A percentile compares a stretch with the other conserved stretches of the same genome.
These are phyloP conservation scores for Alternaria sp. DNA, from an alignment of 2,329 filamentous ascomycete species.

Conservation along the genomic window DNA sequence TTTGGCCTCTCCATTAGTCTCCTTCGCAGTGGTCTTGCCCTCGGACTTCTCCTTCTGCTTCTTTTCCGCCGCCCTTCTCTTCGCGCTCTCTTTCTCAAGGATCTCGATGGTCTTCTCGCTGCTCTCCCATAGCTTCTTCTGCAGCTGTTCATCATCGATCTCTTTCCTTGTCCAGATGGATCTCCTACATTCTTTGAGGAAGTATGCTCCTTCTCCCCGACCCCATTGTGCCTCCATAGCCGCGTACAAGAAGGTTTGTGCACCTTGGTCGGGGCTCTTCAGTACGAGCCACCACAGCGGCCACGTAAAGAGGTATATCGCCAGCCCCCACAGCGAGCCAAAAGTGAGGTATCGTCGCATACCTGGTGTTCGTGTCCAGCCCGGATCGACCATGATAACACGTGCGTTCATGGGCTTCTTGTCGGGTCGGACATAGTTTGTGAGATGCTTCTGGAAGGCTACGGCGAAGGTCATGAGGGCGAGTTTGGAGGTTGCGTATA, in stretches of 20 bases:
- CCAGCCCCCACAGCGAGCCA: conserved; percentile 81
- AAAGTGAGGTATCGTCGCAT: conserved; percentile 87
- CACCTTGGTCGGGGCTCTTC: conserved; percentile 83
- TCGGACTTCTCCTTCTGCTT: conserved; percentile 55
- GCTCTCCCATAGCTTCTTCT: conserved; percentile 88
- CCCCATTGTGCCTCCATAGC: conserved; percentile 81
- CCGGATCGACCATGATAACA: conserved; percentile 88
- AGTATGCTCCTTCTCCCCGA: conserved; percentile 70
- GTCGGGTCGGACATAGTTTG: conserved; percentile 84
- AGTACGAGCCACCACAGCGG: conserved; percentile 85
- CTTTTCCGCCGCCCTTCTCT: conserved; percentile 67
- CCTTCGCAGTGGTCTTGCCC: conserved; percentile 30
- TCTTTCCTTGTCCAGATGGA: conserved; percentile 76
- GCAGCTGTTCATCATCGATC: conserved; percentile 78
- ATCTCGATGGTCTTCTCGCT: conserved; percentile 82
- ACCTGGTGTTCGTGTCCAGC: conserved; percentile 83
- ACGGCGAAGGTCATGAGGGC: conserved; percentile 89
- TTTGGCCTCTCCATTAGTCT: conserved; percentile 31
- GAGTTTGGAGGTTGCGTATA: conserved; percentile 65
- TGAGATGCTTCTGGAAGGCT: conserved; percentile 91
- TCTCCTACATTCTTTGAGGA: conserved; percentile 90
- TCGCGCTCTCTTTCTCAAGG: conserved; percentile 80
- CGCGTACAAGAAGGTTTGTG: conserved; percentile 86
- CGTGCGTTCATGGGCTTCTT: conserved; percentile 81
- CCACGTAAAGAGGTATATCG: conserved; percentile 80